Conservation (phyloP, 805 yeast genomes). For the Candida stauntonica region DNA sequence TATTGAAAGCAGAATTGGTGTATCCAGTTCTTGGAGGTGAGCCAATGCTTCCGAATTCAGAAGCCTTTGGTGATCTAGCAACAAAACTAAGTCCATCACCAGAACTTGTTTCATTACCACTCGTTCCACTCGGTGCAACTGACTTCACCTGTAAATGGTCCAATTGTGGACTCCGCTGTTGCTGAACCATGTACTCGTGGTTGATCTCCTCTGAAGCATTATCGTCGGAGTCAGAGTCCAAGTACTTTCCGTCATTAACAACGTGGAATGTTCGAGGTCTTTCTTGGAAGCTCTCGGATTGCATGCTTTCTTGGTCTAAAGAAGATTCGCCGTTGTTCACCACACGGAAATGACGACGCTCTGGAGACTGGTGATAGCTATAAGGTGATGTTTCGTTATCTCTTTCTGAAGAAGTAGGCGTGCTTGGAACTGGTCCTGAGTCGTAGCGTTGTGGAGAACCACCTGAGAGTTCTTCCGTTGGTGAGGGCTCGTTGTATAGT, state of each 20-base stretch:
- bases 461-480: too few species aligned
- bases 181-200: constrained; percentile 16
- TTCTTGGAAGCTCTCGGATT: constrained; percentile 1
- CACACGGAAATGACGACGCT: constrained; percentile 10
- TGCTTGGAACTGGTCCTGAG: too few species aligned
- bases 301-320: constrained; percentile 1
- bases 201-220: constrained; percentile 8
- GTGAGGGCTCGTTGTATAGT: constrained; percentile 1
- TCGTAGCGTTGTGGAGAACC: too few species aligned
- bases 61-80: constrained; percentile 31
- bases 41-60: constrained; percentile 26
- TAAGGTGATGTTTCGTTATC: constrained; percentile 10
- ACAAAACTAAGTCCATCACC: constrained; percentile 30
- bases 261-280: constrained; percentile 23
- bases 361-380: constrained; percentile 11
- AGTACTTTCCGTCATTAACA: constrained; percentile 27
- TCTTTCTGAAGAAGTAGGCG: background rate
- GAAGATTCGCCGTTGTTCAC: constrained; percentile 10
- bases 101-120: constrained; percentile 20
- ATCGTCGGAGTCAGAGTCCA: too few species aligned
- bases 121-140: background rate
- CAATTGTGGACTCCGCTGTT: too few species aligned
- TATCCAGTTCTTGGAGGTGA: constrained; percentile 11
- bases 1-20: background rate
- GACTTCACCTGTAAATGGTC: background rate